phyloP scores from a whole-genome alignment of 2,329 filamentous ascomycete genomes.

The Aphanoascus verrucosus region DNA sequence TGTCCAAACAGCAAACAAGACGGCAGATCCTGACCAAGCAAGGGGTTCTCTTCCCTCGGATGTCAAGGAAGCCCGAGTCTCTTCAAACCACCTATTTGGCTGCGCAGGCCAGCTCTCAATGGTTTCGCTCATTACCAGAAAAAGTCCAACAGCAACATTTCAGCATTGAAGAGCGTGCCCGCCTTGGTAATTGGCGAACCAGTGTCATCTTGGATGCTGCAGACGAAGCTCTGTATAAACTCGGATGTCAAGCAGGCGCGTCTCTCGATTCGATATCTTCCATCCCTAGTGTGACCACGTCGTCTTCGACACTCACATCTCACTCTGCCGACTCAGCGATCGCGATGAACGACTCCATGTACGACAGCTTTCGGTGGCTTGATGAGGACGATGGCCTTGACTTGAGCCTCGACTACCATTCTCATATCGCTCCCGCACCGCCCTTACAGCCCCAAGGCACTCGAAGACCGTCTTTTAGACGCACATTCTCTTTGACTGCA shows the following conservation, averaged over 20 bases:
- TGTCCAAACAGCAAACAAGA: constrained; percentile 1
- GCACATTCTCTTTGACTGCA: constrained; percentile 59
- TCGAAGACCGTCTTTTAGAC: constrained; percentile 49
- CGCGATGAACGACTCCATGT: constrained; percentile 45
- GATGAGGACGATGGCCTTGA: constrained; percentile 59
- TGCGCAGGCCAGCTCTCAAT: constrained; percentile 50
- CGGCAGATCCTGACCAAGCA: constrained; percentile 6
- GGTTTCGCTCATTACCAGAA: constrained; percentile 60
- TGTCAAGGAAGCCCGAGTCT: constrained; percentile 3
- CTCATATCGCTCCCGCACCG: constrained; percentile 44
- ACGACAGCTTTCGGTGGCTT: constrained; percentile 62
- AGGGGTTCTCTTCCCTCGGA: constrained; percentile 8
- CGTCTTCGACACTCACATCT: constrained; percentile 17
- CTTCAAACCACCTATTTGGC: constrained; percentile 24
- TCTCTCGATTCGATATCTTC: constrained; percentile 23
- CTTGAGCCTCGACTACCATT: constrained; percentile 58
- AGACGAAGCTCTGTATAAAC: constrained; percentile 47
- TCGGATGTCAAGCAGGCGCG: constrained; percentile 29
- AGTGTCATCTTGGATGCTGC: constrained; percentile 47
- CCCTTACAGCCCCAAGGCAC: constrained; percentile 15
- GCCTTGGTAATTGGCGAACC: constrained; percentile 43
- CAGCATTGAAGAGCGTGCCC: constrained; percentile 58
- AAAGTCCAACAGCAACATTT: constrained; percentile 63
- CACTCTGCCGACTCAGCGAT: constrained; percentile 24
- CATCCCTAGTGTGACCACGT: constrained; percentile 10